Conservation (phyloP, 2,329 filamentous ascomycete genomes). For the Shiraia sp. region DNA sequence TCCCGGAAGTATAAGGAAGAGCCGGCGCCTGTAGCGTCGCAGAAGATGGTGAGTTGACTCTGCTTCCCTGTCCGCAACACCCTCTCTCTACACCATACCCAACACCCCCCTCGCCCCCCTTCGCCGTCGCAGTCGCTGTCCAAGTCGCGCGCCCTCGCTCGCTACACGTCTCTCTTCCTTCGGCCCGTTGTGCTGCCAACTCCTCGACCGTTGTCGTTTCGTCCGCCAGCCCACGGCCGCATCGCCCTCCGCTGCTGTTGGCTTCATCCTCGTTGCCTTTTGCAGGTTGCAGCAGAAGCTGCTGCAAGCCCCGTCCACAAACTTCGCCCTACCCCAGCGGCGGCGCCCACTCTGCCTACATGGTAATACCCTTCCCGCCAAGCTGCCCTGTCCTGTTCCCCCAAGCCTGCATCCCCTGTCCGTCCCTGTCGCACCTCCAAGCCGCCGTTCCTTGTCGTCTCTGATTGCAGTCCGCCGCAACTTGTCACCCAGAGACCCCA, state of each 20-base stretch:
- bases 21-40: conserved; percentile 49
- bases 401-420: conserved; percentile 34
- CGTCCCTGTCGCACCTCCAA: conserved; percentile 35
- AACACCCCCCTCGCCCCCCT: conserved; percentile 22
- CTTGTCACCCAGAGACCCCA: conserved; percentile 28
- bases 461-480: conserved; percentile 29
- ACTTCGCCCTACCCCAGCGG: conserved; percentile 37
- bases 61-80: conserved; percentile 34
- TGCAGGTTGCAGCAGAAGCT: conserved; percentile 46
- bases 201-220: conserved; percentile 39
- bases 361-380: conserved; percentile 49
- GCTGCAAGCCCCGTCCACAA: conserved; percentile 45
- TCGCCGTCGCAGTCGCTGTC: too few relatives aligned
- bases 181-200: conserved; percentile 17
- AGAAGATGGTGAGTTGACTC: conserved; percentile 49
- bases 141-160: too few relatives aligned
- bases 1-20: conserved; percentile 50
- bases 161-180: conserved; percentile 12
- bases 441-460: conserved; percentile 25
- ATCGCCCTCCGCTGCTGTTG: conserved; percentile 29
- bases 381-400: conserved; percentile 42
- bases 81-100: conserved; percentile 21
- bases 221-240: conserved; percentile 23
- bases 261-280: conserved; percentile 41
- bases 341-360: conserved; percentile 44